A percentile compares a stretch with the other conserved stretches of the same genome.
Conservation (phyloP, 345 rosid genomes). For the Syzygium aqueum region DNA sequence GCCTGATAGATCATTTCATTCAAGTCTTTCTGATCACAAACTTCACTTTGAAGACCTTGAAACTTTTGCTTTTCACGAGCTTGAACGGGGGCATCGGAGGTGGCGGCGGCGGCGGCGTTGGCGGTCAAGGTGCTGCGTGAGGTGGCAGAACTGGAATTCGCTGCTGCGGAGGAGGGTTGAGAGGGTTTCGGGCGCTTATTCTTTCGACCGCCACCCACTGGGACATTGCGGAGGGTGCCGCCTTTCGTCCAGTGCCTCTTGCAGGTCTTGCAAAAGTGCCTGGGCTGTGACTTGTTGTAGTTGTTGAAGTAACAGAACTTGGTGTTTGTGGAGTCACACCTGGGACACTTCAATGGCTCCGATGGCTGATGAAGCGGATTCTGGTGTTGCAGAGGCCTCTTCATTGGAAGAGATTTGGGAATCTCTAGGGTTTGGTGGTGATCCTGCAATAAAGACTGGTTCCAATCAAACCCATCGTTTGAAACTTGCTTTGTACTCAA, state of each 20-base stretch:
- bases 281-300: constrained; percentile 83
- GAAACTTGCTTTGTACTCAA: constrained; percentile 33
- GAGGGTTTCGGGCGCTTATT: constrained; percentile 39
- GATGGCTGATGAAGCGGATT: constrained; percentile 15
- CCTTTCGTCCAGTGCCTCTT: constrained; percentile 96
- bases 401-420: constrained; percentile 16
- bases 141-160: background rate
- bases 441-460: constrained; percentile 26
- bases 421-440: constrained; percentile 6
- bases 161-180: background rate
- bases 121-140: background rate
- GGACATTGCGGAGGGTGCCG: constrained; percentile 81
- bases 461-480: constrained; percentile 35
- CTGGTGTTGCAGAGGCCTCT: constrained; percentile 14
- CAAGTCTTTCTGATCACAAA: constrained; percentile 13
- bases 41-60: constrained; percentile 9
- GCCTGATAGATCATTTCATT: constrained; percentile 12
- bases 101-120: background rate
- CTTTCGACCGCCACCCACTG: constrained; percentile 84
- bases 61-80: background rate
- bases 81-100: background rate
- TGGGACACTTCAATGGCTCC: constrained; percentile 72
- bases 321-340: constrained; percentile 85
- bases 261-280: constrained; percentile 87
- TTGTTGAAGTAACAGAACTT: constrained; percentile 94